A percentile compares a stretch with the other conserved stretches of the same genome.
These are phyloP conservation scores for Podaxis sp. DNA, from an alignment of 768 basidiomycete species.

Conservation along the genomic window DNA sequence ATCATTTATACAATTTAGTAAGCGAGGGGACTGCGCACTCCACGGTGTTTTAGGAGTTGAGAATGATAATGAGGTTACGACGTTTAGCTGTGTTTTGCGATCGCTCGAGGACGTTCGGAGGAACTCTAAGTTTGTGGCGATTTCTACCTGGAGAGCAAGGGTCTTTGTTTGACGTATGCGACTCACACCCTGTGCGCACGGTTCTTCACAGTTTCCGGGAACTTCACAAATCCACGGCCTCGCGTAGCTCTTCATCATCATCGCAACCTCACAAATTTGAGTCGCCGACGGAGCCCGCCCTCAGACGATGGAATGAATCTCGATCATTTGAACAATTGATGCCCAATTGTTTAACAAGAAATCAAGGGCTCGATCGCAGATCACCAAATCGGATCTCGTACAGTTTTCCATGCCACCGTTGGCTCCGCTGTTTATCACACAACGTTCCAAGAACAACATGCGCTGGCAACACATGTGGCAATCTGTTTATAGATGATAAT, in stretches of 20 bases:
- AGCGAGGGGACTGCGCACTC: background rate
- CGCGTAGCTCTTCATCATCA: background rate
- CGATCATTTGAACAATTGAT: background rate
- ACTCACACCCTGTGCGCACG: no score
- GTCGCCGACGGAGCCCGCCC: background rate
- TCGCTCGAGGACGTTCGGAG: no score
- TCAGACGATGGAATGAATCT: background rate
- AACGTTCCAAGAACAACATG: background rate
- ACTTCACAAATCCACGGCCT: background rate
- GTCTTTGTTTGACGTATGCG: no score
- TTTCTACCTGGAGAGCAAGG: no score
- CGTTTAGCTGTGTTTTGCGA: no score
- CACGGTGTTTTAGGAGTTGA: background rate
- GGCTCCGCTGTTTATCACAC: background rate
- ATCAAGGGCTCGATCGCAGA: constrained; percentile 2
- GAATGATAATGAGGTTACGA: no score
- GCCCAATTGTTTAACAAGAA: background rate
- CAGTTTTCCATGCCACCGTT: background rate
- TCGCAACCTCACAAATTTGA: background rate
- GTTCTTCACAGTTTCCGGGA: no score
- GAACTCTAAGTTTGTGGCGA: no score
- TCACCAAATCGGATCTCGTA: background rate
- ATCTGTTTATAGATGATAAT: background rate
- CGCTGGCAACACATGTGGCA: background rate
- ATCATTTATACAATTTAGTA: background rate